A percentile compares a stretch with the other conserved stretches of the same genome.
phyloP scores from a whole-genome alignment of 1,139 yeast species.

The Lodderomyces pseudojiufengensis region DNA sequence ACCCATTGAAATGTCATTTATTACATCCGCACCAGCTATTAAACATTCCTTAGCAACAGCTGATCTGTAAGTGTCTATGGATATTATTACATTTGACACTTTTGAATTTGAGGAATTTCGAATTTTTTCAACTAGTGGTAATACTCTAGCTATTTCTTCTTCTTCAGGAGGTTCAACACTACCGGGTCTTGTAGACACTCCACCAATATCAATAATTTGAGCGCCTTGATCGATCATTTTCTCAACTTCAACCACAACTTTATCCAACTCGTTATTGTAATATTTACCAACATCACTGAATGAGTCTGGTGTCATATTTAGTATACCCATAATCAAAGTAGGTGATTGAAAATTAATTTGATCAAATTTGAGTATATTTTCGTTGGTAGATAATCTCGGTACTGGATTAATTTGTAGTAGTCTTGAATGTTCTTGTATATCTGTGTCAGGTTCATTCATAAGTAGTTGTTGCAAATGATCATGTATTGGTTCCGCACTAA shows the following conservation, averaged over 20 bases:
- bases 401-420: slow-evolving; percentile 47
- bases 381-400: slow-evolving; percentile 19
- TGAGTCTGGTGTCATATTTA: slow-evolving; percentile 91
- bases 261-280: slow-evolving; percentile 23
- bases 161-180: slow-evolving; percentile 54
- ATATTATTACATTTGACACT: slow-evolving; percentile 50
- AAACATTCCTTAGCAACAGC: slow-evolving; percentile 69
- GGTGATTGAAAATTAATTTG: slow-evolving; percentile 28
- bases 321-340: slow-evolving; percentile 74
- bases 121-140: slow-evolving; percentile 66
- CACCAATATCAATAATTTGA: slow-evolving; percentile 83
- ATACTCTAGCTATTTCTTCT: slow-evolving; percentile 62
- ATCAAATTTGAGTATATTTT: slow-evolving; percentile 38
- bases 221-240: slow-evolving; percentile 54
- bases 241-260: slow-evolving; percentile 35
- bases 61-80: slow-evolving; percentile 83
- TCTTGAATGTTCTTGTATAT: slow-evolving; percentile 45
- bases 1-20: slow-evolving; percentile 91
- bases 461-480: slow-evolving; percentile 63
- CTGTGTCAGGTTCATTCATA: slow-evolving; percentile 30
- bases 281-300: slow-evolving; percentile 85
- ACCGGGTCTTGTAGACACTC: slow-evolving; percentile 88
- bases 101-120: slow-evolving; percentile 31
- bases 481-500: slow-evolving; percentile 76
- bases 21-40: slow-evolving; percentile 79